Evolutionary conservation across 306 rosid genomes (phyloP), one percentile per base, ranked within the genome.

Genomic region (Benincasa hispida): DNA sequence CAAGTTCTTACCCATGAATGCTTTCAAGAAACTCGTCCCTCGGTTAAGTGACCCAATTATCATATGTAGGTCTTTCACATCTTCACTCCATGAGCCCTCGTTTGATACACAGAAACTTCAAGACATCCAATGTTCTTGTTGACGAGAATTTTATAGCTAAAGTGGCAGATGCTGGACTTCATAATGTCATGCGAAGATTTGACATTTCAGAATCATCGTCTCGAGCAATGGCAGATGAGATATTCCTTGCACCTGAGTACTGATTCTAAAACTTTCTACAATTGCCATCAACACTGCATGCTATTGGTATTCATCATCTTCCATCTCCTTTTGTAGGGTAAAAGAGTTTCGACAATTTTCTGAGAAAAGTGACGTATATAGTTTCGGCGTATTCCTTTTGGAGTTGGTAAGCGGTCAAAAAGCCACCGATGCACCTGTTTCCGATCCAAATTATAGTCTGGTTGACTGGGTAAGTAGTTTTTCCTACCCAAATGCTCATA

Each of bases 151-250:
- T 88, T 83, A 85, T 82, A 65, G 82, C 98, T 77, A 93, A 91
- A 86, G 97, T 93, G 51, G 96, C 98, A n/a, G 98, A 93, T 78
- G 93, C 98, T 12, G 96, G 96, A 76, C 86, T 88, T 59, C 85
- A 83, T 27, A 87, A 93, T 80, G 90, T 93, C 83, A 81, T 93
- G 3, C 89, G 93, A 82, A 88, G 91, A 86, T 83, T 74, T 56
- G 90, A 85, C 39, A 61, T 66, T 74, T 93, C 91, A 25, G 90
- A 93, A 76, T 65, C 98, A 28, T 91, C 96, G 53, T 91, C 98
- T 76, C 92, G 84, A 87, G 89, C 79, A 77, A 56, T 76, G 68
- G 82, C 87, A 13, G 96, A 93, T 78, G 91, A 88, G 77, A 86
- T 85, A 80, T 93, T 93, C 81, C 96, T 89, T 67, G 84, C 98